A percentile compares a stretch with the other conserved stretches of the same genome.
Evolutionary conservation across 2,329 filamentous ascomycete genomes (phyloP).

Genomic region (Fusarium tupiense): DNA sequence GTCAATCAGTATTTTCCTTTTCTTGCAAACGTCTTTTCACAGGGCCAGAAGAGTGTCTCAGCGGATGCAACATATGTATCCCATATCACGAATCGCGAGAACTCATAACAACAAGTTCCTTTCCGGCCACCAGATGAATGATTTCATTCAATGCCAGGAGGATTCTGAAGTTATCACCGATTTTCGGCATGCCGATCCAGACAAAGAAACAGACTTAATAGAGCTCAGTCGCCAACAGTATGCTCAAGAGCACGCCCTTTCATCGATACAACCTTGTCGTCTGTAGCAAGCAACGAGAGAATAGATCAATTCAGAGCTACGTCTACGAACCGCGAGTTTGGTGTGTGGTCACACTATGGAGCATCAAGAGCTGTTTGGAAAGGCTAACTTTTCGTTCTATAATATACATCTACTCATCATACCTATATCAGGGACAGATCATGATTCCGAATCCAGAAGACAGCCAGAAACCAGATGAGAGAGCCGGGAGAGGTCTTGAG

Average conservation of each 20-base stretch:
- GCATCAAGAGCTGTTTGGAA: neutral
- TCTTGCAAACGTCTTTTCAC: neutral
- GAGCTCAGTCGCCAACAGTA: neutral
- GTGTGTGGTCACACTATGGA: neutral
- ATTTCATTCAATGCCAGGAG: neutral
- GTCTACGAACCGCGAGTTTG: neutral
- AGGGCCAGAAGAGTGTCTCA: neutral
- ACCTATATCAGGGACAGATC: neutral
- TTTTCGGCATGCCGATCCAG: neutral
- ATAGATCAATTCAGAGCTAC: neutral
- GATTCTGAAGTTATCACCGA: neutral
- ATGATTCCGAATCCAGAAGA: neutral
- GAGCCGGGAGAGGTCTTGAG: neutral
- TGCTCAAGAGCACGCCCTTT: neutral
- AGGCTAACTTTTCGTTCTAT: neutral
- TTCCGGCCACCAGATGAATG: neutral
- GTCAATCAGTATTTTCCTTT: neutral
- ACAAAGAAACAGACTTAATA: neutral
- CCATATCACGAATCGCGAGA: too few species aligned
- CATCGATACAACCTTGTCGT: neutral
- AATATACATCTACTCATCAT: neutral
- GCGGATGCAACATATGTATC: neutral
- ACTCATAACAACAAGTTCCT: neutral
- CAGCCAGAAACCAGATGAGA: neutral
- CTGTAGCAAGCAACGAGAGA: neutral